Percentiles rank a stretch among this genome's conserved stretches.
Conservation (phyloP, 306 rosid species). For the Pueraria montana region DNA sequence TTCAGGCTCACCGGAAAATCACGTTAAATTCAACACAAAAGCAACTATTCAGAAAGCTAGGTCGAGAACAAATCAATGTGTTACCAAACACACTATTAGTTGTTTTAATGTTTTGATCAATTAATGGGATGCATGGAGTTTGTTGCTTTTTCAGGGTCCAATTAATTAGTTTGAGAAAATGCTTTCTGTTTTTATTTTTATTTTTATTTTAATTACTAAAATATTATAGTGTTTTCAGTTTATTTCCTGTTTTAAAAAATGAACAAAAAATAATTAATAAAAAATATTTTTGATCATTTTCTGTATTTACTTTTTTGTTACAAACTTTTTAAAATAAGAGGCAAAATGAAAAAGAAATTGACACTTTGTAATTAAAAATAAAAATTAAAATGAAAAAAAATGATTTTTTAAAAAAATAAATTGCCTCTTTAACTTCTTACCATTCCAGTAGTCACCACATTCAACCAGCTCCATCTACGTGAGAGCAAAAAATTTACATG, state of each 20-base stretch:
- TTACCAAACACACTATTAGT: too few relatives aligned
- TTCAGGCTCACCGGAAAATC: too few relatives aligned
- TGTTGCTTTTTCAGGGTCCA: too few relatives aligned
- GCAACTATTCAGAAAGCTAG: too few relatives aligned
- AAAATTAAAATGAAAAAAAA: neutral
- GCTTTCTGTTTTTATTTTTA: too few relatives aligned
- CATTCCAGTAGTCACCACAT: conserved; percentile 65
- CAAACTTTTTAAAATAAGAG: neutral
- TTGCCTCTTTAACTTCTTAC: conserved; percentile 43
- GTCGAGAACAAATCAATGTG: too few relatives aligned
- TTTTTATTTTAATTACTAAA: too few relatives aligned
- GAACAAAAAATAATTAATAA: neutral
- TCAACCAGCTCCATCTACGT: conserved; percentile 66
- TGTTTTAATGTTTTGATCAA: too few relatives aligned
- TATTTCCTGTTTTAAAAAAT: neutral
- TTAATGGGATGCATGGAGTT: too few relatives aligned
- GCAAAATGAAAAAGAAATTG: neutral
- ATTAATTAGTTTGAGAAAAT: too few relatives aligned
- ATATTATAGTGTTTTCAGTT: too few relatives aligned
- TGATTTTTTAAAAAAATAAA: neutral
- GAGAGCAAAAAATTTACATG: neutral
- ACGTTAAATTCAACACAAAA: too few relatives aligned
- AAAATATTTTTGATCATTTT: neutral
- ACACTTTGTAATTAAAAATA: neutral
- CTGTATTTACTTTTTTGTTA: neutral